Percentiles rank a stretch among this genome's conserved stretches.
Conservation (phyloP, 306 rosid genomes). For the Hippophae rhamnoides region DNA sequence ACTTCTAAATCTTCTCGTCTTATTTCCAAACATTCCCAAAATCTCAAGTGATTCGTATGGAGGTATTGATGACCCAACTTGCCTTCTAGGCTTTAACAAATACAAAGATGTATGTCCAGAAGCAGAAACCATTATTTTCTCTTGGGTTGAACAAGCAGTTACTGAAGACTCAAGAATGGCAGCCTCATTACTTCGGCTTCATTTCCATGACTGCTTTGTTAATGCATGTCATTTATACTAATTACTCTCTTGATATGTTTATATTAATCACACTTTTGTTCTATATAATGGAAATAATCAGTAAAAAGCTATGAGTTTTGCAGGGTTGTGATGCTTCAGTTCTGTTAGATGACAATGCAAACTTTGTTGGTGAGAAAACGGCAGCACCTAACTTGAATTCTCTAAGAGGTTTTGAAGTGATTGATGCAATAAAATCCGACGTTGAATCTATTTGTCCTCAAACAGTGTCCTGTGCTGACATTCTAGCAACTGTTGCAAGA, state of each 20-base stretch:
- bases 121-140: conserved; percentile 59
- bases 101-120: conserved; percentile 45
- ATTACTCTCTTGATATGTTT: neutral
- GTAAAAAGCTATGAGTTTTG: conserved; percentile 5
- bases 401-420: conserved; percentile 73
- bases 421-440: conserved; percentile 61
- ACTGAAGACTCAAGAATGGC: conserved; percentile 67
- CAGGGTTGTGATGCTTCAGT: conserved; percentile 92
- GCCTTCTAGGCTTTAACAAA: conserved; percentile 13
- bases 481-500: conserved; percentile 67
- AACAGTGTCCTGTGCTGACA: conserved; percentile 84
- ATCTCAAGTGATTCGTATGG: too few relatives aligned
- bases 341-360: conserved; percentile 50
- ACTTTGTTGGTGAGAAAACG: conserved; percentile 69
- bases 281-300: neutral
- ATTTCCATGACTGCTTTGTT: conserved; percentile 87
- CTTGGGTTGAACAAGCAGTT: conserved; percentile 45
- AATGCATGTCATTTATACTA: conserved; percentile 39
- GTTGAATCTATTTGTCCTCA: conserved; percentile 58
- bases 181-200: conserved; percentile 79
- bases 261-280: neutral
- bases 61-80: too few relatives aligned
- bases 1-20: too few relatives aligned
- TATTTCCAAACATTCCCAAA: too few relatives aligned
- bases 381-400: conserved; percentile 79